Conservation (phyloP, 1,284 basidiomycete genomes). For the Grifola frondosa region DNA sequence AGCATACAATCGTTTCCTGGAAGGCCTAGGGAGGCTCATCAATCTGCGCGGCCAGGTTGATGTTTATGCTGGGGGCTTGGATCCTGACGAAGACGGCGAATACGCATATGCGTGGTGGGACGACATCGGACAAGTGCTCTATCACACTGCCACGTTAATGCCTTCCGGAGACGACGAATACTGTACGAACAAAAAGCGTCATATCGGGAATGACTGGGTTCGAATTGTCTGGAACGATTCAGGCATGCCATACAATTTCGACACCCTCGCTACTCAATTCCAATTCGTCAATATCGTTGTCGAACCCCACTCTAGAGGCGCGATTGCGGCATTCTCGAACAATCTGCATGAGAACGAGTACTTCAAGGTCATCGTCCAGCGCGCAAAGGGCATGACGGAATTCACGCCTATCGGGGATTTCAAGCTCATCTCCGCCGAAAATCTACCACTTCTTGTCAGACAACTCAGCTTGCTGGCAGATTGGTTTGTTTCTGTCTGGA, state of each 20-base stretch:
- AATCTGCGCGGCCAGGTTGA: slow-evolving; percentile 90
- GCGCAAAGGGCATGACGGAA: slow-evolving; percentile 84
- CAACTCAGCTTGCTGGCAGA: slow-evolving; percentile 85
- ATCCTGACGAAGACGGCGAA: slow-evolving; percentile 87
- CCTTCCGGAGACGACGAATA: slow-evolving; percentile 73
- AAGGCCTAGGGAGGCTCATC: slow-evolving; percentile 87
- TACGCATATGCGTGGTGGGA: slow-evolving; percentile 99
- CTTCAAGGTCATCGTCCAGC: slow-evolving; percentile 89
- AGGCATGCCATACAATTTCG: slow-evolving; percentile 83
- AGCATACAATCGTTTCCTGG: slow-evolving; percentile 91
- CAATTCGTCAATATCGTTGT: slow-evolving; percentile 98
- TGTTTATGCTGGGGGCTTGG: slow-evolving; percentile 92
- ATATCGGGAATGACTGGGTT: slow-evolving; percentile 94
- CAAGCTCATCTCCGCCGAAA: slow-evolving; percentile 87
- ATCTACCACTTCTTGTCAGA: slow-evolving; percentile 79
- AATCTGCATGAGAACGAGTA: slow-evolving; percentile 84
- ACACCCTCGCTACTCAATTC: slow-evolving; percentile 90
- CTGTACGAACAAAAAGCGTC: slow-evolving; percentile 84
- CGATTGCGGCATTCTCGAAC: slow-evolving; percentile 78
- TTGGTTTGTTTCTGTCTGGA: slow-evolving; percentile 85
- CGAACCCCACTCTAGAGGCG: slow-evolving; percentile 86
- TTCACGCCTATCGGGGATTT: slow-evolving; percentile 90
- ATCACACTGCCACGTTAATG: slow-evolving; percentile 98
- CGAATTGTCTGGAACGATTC: slow-evolving; percentile 98
- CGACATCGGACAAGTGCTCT: slow-evolving; percentile 93